Percentiles rank a stretch among this genome's conserved stretches.
These are phyloP conservation scores for Phaeotremella skinneri DNA, from an alignment of 768 basidiomycete genomes.

Conservation along the genomic window DNA sequence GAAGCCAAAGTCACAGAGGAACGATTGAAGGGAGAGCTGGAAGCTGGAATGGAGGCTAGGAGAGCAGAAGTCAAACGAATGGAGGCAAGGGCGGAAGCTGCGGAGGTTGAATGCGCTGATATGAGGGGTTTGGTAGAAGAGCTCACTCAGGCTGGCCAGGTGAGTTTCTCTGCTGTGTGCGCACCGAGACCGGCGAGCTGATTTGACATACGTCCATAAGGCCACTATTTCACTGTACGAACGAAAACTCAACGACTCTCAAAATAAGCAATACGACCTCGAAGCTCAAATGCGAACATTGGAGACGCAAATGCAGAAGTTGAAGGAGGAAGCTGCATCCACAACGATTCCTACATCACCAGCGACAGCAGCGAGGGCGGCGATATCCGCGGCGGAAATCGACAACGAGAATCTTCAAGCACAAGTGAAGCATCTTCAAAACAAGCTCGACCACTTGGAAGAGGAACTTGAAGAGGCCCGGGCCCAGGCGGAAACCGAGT, in stretches of 20 bases:
- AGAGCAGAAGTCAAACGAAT: conserved; percentile 60
- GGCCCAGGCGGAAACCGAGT: conserved; percentile 67
- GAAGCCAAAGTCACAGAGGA: conserved; percentile 39
- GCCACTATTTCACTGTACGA: conserved; percentile 96
- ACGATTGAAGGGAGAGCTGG: conserved; percentile 35
- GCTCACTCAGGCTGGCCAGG: conserved; percentile 82
- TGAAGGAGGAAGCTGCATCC: conserved; percentile 28
- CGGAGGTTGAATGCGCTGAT: conserved; percentile 59
- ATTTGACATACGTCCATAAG: conserved; percentile 53
- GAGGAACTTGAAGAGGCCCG: conserved; percentile 74
- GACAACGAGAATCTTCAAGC: conserved; percentile 91
- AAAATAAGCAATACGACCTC: conserved; percentile 71
- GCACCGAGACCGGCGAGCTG: background rate
- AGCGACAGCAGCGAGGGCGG: conserved; percentile 32
- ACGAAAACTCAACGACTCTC: conserved; percentile 70
- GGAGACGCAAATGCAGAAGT: conserved; percentile 36
- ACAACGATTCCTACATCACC: conserved; percentile 9
- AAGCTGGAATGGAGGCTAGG: conserved; percentile 45
- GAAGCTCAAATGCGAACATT: conserved; percentile 54
- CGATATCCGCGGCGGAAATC: conserved; percentile 76
- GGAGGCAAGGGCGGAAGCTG: conserved; percentile 56
- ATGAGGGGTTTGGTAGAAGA: conserved; percentile 74
- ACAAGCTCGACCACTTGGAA: conserved; percentile 70
- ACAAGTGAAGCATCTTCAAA: conserved; percentile 82
- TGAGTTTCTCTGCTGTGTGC: conserved; percentile 54